Percentiles rank a stretch among this genome's conserved stretches.
phyloP scores from a whole-genome alignment of 1,284 basidiomycete species.

The Trametes sp. region DNA sequence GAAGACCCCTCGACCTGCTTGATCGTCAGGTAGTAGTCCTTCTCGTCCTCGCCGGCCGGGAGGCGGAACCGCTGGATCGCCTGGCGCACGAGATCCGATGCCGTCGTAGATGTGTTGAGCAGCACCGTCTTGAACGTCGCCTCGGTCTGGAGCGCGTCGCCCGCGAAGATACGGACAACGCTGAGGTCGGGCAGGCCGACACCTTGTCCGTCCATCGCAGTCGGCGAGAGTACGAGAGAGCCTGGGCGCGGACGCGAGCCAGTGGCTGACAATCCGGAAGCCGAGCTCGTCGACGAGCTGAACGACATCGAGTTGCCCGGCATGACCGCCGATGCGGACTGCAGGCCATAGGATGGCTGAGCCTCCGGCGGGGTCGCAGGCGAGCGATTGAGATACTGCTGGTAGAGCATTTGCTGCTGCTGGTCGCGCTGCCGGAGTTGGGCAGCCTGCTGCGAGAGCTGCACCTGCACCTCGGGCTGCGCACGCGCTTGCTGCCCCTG shows the following conservation, averaged over 20 bases:
- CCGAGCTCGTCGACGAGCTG: conserved; percentile 45
- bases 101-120: conserved; percentile 86
- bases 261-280: conserved; percentile 52
- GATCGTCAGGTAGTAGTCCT: conserved; percentile 90
- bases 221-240: conserved; percentile 73
- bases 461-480: conserved; percentile 23
- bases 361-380: conserved; percentile 78
- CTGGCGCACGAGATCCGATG: conserved; percentile 87
- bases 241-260: conserved; percentile 67
- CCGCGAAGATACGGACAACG: conserved; percentile 95
- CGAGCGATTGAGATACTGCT: conserved; percentile 86
- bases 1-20: conserved; percentile 91
- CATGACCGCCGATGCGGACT: conserved; percentile 68
- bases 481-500: conserved; percentile 31
- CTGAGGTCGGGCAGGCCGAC: conserved; percentile 85
- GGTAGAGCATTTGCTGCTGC: conserved; percentile 88
- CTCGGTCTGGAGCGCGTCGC: conserved; percentile 86
- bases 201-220: conserved; percentile 62
- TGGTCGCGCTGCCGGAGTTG: conserved; percentile 87
- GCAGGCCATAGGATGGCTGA: conserved; percentile 72
- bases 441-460: conserved; percentile 56
- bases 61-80: conserved; percentile 94
- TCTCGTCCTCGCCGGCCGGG: conserved; percentile 65
- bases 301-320: conserved; percentile 54
- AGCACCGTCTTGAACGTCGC: conserved; percentile 98